Evolutionary conservation across 208 protist genomes (phyloP), one percentile per base, ranked within the genome.

Genomic region (Leishmania arabica): DNA sequence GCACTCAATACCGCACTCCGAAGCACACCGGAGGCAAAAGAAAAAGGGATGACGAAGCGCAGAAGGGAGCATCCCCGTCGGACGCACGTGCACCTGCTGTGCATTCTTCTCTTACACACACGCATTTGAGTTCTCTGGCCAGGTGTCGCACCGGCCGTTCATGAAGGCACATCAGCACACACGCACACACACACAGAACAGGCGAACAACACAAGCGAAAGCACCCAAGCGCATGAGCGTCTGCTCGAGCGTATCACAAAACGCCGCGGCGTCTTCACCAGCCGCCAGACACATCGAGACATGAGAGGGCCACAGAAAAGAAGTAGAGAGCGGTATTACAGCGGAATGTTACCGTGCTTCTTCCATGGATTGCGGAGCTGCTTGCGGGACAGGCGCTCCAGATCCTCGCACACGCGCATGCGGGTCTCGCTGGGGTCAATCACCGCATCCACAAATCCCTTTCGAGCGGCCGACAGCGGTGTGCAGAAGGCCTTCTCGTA

Each of bases 311-410:
- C 13, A 31, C 21, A 51, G 21, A 72, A 51, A 72, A 72, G 27
- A 51, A 40, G 24, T 13, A 72, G 68, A 72, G 68, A 31, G 21
- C 17, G 3, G 45, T 11, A n/a, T 90, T 86, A 99, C 37, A 99
- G 91, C 27, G 98, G 98, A 81, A 99, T 99, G 93, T 99, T 99
- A 77, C 91, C 95, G 89, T 99, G 98, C 88, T 99, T 99, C 86
- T 96, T 97, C 80, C 85, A 89, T 37, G 97, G 97, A 78, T 98
- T 98, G 34, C 72, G 56, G 31, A 95, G 78, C 58, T 97, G 69
- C 91, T 99, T 99, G 78, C 76, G 88, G 37, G 86, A 68, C 13
- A 99, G 89, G 6, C 97, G 78, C 77, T 98, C 92, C 5, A 99
- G 92, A 81, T 99, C 98, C 76, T 98, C 93, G 89, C 94, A 98